A percentile compares a stretch with the other conserved stretches of the same genome.
phyloP scores from a whole-genome alignment of 768 basidiomycete genomes.

The Pleurotus citrinopileatus region DNA sequence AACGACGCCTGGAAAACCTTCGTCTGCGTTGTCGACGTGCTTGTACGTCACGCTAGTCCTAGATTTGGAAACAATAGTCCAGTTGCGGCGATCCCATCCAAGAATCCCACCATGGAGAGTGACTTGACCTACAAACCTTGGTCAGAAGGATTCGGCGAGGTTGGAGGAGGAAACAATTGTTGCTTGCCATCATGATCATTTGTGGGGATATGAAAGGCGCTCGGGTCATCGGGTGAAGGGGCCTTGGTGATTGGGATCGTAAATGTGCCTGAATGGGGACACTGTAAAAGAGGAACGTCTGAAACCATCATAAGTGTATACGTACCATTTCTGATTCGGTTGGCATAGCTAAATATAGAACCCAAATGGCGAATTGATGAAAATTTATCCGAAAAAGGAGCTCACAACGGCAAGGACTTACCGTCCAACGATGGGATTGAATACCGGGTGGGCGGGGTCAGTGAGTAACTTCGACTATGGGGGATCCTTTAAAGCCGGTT shows the following conservation, averaged over 20 bases:
- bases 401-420: constrained; percentile 14
- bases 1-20: constrained; percentile 54
- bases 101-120: constrained; percentile 55
- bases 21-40: constrained; percentile 47
- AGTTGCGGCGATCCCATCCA: constrained; percentile 58
- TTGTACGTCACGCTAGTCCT: constrained; percentile 49
- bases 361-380: not conserved
- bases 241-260: constrained; percentile 49
- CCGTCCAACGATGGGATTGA: constrained; percentile 39
- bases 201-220: constrained; percentile 46
- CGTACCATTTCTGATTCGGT: constrained; percentile 48
- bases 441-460: constrained; percentile 46
- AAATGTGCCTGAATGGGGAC: constrained; percentile 46
- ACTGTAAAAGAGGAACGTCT: not conserved
- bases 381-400: too few relatives aligned
- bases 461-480: constrained; percentile 31
- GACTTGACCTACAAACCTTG: too few relatives aligned
- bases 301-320: too few relatives aligned
- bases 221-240: constrained; percentile 38
- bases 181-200: constrained; percentile 48
- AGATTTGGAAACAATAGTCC: constrained; percentile 43
- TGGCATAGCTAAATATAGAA: constrained; percentile 38
- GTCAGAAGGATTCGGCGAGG: too few relatives aligned
- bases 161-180: too few relatives aligned
- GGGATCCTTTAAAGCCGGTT: not conserved